A percentile compares a stretch with the other conserved stretches of the same genome.
Conservation (phyloP, 805 yeast species). For the Myxozyma sirexii region DNA sequence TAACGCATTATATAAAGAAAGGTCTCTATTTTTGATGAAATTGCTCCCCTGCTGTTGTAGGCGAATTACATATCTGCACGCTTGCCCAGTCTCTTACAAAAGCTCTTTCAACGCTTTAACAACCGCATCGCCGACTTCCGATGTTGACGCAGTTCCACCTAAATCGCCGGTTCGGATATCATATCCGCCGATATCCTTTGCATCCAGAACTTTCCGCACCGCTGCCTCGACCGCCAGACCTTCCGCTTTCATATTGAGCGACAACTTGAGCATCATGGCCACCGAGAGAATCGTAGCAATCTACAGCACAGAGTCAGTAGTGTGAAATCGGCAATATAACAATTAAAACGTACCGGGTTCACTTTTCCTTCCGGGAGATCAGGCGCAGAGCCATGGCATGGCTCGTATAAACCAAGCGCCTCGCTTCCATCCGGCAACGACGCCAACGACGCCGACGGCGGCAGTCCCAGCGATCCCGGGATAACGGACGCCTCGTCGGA, state of each 20-base stretch:
- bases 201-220: slow-evolving; percentile 76
- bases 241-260: slow-evolving; percentile 78
- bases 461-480: slow-evolving; percentile 94
- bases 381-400: slow-evolving; percentile 98
- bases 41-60: too few species aligned
- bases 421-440: slow-evolving; percentile 93
- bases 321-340: background rate
- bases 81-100: background rate
- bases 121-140: slow-evolving; percentile 93
- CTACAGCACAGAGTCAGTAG: slow-evolving; percentile 6
- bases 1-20: too few species aligned
- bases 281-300: slow-evolving; percentile 92
- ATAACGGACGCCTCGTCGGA: slow-evolving; percentile 98
- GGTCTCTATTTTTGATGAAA: too few species aligned
- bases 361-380: slow-evolving; percentile 86
- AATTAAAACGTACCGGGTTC: slow-evolving; percentile 59
- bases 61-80: too few species aligned
- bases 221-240: slow-evolving; percentile 90
- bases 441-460: slow-evolving; percentile 95
- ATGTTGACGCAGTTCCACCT: slow-evolving; percentile 79
- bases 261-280: slow-evolving; percentile 95
- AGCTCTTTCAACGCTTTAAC: slow-evolving; percentile 47
- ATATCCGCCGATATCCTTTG: slow-evolving; percentile 50
- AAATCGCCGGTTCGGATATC: slow-evolving; percentile 84
- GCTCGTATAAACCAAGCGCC: slow-evolving; percentile 96